phyloP scores from a whole-genome alignment of 129 eudicot species.

The Artemisia annua region DNA sequence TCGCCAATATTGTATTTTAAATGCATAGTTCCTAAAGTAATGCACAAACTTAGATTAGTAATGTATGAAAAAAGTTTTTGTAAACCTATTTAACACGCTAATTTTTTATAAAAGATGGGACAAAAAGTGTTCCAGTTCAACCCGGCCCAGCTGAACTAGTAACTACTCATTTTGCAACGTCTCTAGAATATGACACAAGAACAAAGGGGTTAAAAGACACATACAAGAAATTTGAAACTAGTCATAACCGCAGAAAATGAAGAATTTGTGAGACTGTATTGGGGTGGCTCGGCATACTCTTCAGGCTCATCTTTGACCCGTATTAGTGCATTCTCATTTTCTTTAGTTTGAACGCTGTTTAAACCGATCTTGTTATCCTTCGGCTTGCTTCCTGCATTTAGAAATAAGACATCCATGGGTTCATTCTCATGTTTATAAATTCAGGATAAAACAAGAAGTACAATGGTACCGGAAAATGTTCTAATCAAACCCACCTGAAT shows the following conservation, averaged over 20 bases:
- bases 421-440: constrained; percentile 1
- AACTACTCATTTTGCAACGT: too few species aligned
- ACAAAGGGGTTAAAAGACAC: constrained; percentile 9
- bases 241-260: constrained; percentile 41
- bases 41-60: too few species aligned
- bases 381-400: constrained; percentile 16
- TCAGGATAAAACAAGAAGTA: too few species aligned
- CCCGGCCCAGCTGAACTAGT: too few species aligned
- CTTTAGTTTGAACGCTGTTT: constrained; percentile 13
- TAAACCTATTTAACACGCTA: too few species aligned
- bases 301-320: constrained; percentile 44
- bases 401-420: not conserved
- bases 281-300: constrained; percentile 24
- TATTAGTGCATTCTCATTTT: not conserved
- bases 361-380: not conserved
- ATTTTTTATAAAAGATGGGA: too few species aligned
- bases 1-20: too few species aligned
- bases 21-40: too few species aligned
- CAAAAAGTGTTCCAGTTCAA: too few species aligned
- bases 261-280: not conserved
- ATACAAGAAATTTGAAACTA: constrained; percentile 41
- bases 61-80: too few species aligned
- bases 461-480: too few species aligned
- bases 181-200: not conserved
- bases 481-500: too few species aligned